Conservation (phyloP, 1,139 yeast species). For the Entelexis sorbosivorans region DNA sequence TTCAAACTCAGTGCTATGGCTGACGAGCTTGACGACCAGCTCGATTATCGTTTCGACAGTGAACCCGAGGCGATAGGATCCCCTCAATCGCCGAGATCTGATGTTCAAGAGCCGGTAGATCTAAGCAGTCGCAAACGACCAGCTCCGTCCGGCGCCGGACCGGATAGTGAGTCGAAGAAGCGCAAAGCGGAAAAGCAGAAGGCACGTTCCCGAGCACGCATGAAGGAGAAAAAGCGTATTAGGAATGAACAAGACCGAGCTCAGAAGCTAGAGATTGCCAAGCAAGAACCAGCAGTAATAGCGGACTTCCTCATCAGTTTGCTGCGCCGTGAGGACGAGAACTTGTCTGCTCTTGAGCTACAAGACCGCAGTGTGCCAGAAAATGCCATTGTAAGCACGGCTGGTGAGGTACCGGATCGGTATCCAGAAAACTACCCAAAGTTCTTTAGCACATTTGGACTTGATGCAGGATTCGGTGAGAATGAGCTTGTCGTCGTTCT, state of each 20-base stretch:
- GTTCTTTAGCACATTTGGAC: conserved; percentile 32
- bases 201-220: conserved; percentile 4
- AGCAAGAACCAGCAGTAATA: conserved; percentile 44
- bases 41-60: conserved; percentile 44
- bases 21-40: conserved; percentile 62
- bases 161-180: neutral
- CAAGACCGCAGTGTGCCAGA: conserved; percentile 43
- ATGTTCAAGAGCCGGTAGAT: neutral
- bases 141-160: neutral
- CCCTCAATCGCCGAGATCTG: neutral
- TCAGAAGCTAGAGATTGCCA: conserved; percentile 42
- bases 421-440: conserved; percentile 39
- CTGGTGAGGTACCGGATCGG: conserved; percentile 40
- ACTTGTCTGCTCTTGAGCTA: conserved; percentile 53
- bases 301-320: conserved; percentile 49
- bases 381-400: conserved; percentile 43
- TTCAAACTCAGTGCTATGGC: conserved; percentile 23
- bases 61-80: neutral
- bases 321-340: conserved; percentile 38
- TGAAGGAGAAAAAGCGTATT: conserved; percentile 35
- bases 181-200: conserved; percentile 11
- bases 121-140: neutral
- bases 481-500: conserved; percentile 41
- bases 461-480: conserved; percentile 20
- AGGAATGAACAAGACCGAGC: conserved; percentile 51